phyloP scores from a whole-genome alignment of 2,329 filamentous ascomycete species.

The Cordyceps fumosorosea region DNA sequence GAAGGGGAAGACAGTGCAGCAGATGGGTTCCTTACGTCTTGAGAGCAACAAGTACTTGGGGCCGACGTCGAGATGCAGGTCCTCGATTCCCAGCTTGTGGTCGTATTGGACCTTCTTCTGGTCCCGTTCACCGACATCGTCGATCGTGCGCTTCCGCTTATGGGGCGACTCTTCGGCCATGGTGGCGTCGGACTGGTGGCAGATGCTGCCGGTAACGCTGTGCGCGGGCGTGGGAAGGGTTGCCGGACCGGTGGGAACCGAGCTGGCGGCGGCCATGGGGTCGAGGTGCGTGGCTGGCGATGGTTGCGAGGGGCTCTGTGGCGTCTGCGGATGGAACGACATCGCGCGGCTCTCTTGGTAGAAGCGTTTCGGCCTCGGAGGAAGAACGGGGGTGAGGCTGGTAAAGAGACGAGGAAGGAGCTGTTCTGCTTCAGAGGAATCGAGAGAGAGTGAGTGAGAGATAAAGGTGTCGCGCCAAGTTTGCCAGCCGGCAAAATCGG shows the following conservation, averaged over 20 bases:
- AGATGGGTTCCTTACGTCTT: constrained; percentile 56
- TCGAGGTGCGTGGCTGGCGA: constrained; percentile 50
- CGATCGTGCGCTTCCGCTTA: constrained; percentile 56
- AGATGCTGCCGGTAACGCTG: constrained; percentile 52
- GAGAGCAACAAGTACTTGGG: constrained; percentile 61
- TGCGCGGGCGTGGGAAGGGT: constrained; percentile 57
- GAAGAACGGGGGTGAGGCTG: not conserved
- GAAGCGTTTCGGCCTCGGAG: not conserved
- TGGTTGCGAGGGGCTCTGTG: constrained; percentile 59
- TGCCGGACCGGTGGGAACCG: constrained; percentile 28
- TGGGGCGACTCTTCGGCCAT: constrained; percentile 48
- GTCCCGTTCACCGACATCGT: constrained; percentile 49
- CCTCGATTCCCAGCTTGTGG: constrained; percentile 55
- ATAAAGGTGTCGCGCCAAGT: constrained; percentile 11
- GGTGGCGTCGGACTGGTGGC: constrained; percentile 37
- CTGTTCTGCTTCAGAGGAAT: too few species aligned
- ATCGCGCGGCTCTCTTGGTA: constrained; percentile 32
- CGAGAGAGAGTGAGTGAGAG: not conserved
- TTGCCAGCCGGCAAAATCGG: constrained; percentile 13
- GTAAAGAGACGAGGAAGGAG: not conserved
- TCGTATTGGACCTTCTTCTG: constrained; percentile 59
- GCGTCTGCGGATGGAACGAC: constrained; percentile 62
- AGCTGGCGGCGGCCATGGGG: constrained; percentile 35
- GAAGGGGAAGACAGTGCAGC: constrained; percentile 17
- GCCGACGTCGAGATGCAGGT: constrained; percentile 60